Base-by-base conservation (phyloP, 2,329 filamentous ascomycete genomes). In the Calonectria montana region DNA sequence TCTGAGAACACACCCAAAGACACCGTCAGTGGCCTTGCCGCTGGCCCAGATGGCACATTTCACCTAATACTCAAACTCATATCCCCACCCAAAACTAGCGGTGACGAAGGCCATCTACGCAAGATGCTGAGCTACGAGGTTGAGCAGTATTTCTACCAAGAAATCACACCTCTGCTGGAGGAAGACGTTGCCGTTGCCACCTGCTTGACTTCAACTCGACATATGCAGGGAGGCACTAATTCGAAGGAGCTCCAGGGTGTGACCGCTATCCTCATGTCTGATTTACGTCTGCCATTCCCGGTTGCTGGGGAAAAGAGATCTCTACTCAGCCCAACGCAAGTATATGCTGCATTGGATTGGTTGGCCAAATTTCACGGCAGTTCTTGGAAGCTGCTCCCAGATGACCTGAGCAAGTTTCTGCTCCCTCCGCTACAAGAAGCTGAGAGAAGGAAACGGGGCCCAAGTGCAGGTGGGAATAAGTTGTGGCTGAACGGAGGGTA, bases 401-500 rank as follows among this genome's bases (percentile, higher is more conserved):
- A 78, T 0, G 77, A 78, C 0, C 63, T 84, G 10, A 61, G 80
- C n/a, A 71, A 80, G 0, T 82, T 89, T 12, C 77, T 91, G 0
- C 80, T 87, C 0, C 89, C 91, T 0, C 91, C 91, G 0, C 82
- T 92, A 0, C 83, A 91, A 23, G 91, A 93, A 74, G 78, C 78
- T 0, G 76, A 80, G n/a, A 76, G 83, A 16, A 76, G 78, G 8
- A 47, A 74, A 16, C 66, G 50, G 2, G 69, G 68, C 0, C 70
- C 75, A 4, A 65, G 64, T 3, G 23, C 76, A 3, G 65, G 70
- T 5, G 73, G 78, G 1, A 73, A 45, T 13, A 83, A 81, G 6
- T 72, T 90, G 2, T 93, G 92, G 92, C 81, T 91, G 8, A 92
- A 93, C 50, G 92, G 92, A 1, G 91, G 92, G 0, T 94, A 94